These are phyloP conservation scores for Neurospora hispaniola DNA, from an alignment of 495 filamentous ascomycete genomes.

Conservation along the genomic window DNA sequence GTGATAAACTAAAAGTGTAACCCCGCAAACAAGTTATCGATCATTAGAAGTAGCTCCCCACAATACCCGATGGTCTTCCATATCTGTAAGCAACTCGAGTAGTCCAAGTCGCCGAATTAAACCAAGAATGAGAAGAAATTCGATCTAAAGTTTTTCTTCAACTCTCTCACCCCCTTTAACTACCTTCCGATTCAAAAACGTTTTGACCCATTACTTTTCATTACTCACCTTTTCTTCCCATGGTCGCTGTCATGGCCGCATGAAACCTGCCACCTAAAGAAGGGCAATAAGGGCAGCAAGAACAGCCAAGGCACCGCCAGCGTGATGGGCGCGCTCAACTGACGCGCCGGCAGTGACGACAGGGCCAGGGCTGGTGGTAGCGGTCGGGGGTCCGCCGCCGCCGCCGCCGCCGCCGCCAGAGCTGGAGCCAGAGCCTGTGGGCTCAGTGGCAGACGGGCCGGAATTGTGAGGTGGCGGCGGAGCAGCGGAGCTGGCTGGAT, in stretches of 20 bases:
- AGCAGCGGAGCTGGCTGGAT: conserved; percentile 7
- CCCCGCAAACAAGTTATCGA: neutral
- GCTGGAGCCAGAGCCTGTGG: neutral
- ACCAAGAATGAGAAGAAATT: neutral
- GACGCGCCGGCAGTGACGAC: conserved; percentile 22
- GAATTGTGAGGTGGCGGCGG: conserved; percentile 5
- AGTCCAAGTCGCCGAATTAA: neutral
- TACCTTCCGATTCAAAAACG: neutral
- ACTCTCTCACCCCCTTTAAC: neutral
- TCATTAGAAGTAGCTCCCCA: neutral
- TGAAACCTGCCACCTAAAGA: conserved; percentile 7
- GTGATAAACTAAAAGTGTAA: neutral
- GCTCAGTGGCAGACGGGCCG: conserved; percentile 7
- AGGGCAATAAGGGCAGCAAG: conserved; percentile 23
- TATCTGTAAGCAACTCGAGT: neutral
- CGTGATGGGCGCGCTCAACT: conserved; percentile 11
- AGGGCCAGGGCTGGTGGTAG: conserved; percentile 8
- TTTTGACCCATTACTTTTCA: neutral
- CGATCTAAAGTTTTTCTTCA: neutral
- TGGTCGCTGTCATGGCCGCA: neutral
- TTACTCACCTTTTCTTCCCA: neutral
- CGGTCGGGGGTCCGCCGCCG: conserved; percentile 3
- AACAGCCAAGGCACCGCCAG: conserved; percentile 25
- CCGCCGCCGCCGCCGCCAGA: conserved; percentile 5
- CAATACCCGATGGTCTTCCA: neutral